Percentiles rank a stretch among this genome's conserved stretches.
Evolutionary conservation across 306 rosid genomes (phyloP).

Genomic region (Urtica urens): DNA sequence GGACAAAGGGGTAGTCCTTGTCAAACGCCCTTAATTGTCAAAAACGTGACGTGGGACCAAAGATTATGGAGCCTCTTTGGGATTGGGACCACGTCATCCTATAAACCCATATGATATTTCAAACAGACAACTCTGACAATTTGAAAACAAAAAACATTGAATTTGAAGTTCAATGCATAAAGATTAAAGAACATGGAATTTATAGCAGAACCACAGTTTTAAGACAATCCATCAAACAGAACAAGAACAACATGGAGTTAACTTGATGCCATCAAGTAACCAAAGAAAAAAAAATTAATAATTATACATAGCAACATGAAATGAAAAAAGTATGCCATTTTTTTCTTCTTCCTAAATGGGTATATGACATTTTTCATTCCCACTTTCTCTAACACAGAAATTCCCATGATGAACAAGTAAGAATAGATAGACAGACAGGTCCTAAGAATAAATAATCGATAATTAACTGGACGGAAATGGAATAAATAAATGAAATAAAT

Average conservation of each 20-base stretch:
- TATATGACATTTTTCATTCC: constrained; percentile 51
- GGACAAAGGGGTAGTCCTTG: constrained; percentile 3
- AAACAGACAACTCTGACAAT: neutral
- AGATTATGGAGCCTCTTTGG: neutral
- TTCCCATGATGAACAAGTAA: constrained; percentile 20
- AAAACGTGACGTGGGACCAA: constrained; percentile 8
- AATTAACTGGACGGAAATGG: constrained; percentile 33
- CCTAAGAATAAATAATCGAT: constrained; percentile 55
- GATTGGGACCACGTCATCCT: neutral
- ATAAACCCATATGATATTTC: neutral
- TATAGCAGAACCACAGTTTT: constrained; percentile 20
- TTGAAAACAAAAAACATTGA: neutral
- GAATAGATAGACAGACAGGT: constrained; percentile 30
- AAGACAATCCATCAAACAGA: constrained; percentile 26
- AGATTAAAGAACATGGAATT: constrained; percentile 1
- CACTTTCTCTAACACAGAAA: constrained; percentile 31
- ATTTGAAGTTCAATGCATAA: neutral
- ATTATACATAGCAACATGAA: too few species aligned
- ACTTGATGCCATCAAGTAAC: constrained; percentile 32
- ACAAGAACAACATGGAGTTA: constrained; percentile 26
- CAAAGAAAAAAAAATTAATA: constrained; percentile 29
- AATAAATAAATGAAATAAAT: constrained; percentile 28
- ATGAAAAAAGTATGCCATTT: constrained; percentile 25
- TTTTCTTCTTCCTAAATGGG: too few species aligned
- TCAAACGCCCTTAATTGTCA: neutral